Conservation (phyloP, 768 basidiomycete genomes). For the Sporobolomyces phaffii region DNA sequence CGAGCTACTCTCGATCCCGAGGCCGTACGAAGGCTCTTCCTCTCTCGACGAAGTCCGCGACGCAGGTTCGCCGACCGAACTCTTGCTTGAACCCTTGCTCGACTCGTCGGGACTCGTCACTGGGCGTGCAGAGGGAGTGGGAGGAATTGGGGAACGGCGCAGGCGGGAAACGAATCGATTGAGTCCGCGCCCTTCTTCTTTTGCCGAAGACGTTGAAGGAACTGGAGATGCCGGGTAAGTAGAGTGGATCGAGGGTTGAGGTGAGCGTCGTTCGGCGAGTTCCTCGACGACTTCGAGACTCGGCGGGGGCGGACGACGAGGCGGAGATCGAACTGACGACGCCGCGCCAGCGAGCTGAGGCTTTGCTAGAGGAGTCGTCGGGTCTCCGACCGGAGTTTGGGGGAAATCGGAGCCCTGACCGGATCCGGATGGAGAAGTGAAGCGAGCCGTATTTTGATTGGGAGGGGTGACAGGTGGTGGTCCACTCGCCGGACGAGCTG, state of each 20-base stretch:
- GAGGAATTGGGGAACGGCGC: not conserved
- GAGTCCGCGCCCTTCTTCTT: conserved; percentile 1
- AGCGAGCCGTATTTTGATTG: conserved; percentile 7
- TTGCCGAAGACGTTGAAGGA: not conserved
- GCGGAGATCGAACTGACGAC: not conserved
- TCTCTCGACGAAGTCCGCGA: not conserved
- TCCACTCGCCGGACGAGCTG: not conserved
- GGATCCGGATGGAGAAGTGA: conserved; percentile 11
- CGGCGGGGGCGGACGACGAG: not conserved
- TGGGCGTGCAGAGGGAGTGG: not conserved
- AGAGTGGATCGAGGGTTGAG: not conserved
- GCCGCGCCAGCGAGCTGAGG: no score
- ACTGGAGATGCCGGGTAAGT: not conserved
- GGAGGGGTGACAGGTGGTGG: conserved; percentile 23
- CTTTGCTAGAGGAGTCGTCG: conserved; percentile 1
- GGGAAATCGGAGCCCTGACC: not conserved
- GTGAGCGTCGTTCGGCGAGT: not conserved
- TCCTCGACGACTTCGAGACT: conserved; percentile 3
- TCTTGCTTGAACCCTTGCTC: not conserved
- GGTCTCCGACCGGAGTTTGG: conserved; percentile 3
- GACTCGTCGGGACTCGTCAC: not conserved
- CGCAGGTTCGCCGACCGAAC: not conserved
- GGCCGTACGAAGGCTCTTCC: no score
- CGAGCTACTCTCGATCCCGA: no score
- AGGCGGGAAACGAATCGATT: conserved; percentile 29